Percentiles rank a stretch among this genome's conserved stretches.
Evolutionary conservation across 2,329 filamentous ascomycete genomes (phyloP).

Genomic region (Ophiocordyceps camponoti-saundersi): DNA sequence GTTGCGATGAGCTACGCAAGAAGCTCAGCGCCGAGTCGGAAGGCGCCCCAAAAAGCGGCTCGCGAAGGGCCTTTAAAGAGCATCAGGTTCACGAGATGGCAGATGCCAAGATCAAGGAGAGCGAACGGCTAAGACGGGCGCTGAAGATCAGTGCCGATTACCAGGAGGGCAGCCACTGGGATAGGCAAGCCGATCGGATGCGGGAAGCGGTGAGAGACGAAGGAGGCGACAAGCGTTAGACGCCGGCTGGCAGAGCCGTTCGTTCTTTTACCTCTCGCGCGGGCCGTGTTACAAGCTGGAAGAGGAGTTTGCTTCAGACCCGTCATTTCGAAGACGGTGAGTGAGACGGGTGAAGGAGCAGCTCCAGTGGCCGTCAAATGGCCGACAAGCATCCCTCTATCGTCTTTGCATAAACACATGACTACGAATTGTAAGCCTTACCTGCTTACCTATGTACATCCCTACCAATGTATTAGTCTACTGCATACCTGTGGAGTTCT

Average conservation of each 20-base stretch:
- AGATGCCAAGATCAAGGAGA: slow-evolving; percentile 91
- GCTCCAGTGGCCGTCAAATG: no score
- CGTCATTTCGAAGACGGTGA: no score
- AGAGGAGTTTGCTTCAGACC: no score
- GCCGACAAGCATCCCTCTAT: no score
- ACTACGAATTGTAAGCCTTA: no score
- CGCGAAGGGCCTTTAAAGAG: slow-evolving; percentile 51
- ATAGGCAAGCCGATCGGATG: slow-evolving; percentile 58
- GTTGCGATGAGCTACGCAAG: slow-evolving; percentile 23
- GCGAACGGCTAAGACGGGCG: slow-evolving; percentile 69
- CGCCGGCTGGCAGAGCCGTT: not conserved
- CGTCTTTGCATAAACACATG: no score
- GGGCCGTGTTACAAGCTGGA: no score
- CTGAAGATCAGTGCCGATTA: slow-evolving; percentile 77
- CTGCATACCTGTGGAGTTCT: no score
- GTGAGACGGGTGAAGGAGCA: no score
- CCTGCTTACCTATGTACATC: no score
- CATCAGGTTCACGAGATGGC: slow-evolving; percentile 95
- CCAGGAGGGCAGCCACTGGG: slow-evolving; percentile 75
- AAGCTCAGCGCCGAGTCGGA: slow-evolving; percentile 23
- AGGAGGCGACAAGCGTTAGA: not conserved
- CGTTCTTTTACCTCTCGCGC: no score
- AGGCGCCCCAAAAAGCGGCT: slow-evolving; percentile 14
- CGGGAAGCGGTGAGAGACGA: slow-evolving; percentile 17
- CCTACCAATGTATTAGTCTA: no score